Percentiles rank a stretch among this genome's conserved stretches.
Conservation (phyloP, 2,329 filamentous ascomycete genomes). For the Alternaria panax region DNA sequence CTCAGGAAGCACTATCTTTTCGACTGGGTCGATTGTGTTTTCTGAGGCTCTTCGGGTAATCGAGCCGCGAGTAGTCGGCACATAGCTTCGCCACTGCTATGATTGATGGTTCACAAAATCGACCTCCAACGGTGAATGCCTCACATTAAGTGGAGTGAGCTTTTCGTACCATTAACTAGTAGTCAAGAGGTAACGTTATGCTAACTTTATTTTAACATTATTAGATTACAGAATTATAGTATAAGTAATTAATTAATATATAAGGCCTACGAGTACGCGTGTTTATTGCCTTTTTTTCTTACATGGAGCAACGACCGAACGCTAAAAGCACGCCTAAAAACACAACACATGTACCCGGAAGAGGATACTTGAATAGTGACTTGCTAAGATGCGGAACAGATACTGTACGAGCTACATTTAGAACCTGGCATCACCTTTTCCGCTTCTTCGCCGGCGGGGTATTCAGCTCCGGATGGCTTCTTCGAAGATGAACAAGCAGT, state of each 20-base stretch:
- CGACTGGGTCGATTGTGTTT: too few species aligned
- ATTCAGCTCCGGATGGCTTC: conserved; percentile 2
- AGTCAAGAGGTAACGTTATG: conserved; percentile 6
- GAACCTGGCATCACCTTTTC: not conserved
- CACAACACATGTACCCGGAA: not conserved
- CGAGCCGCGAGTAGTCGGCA: not conserved
- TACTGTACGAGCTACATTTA: too few species aligned
- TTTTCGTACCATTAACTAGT: not conserved
- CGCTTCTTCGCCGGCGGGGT: not conserved
- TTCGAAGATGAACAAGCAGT: conserved; percentile 1
- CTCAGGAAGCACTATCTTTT: not conserved
- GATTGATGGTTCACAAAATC: not conserved
- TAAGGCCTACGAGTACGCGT: not conserved
- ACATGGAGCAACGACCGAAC: not conserved
- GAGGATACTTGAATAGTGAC: not conserved
- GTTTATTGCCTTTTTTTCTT: not conserved
- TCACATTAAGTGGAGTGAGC: not conserved
- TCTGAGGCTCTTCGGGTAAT: not conserved
- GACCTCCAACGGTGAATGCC: not conserved
- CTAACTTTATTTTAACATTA: conserved; percentile 7
- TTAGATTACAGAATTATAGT: not conserved
- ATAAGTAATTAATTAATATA: not conserved
- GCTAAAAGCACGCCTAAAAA: not conserved
- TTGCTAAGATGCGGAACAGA: not conserved
- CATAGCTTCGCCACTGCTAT: not conserved